Conservation (phyloP, 495 filamentous ascomycete species). For the Lepidopterella palustris region DNA sequence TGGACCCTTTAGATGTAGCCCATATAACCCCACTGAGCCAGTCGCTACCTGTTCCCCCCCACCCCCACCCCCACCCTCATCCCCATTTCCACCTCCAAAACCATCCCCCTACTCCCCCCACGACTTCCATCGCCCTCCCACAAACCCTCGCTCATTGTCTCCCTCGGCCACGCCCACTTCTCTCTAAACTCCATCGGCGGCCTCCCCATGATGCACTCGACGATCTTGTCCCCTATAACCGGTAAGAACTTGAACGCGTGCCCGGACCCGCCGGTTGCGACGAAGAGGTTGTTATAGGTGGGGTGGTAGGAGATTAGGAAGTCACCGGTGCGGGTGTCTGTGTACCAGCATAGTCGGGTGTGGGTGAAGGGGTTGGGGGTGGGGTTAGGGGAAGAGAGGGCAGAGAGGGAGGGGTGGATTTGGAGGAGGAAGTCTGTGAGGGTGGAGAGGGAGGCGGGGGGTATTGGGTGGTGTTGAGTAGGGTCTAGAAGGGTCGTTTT, state of each 20-base stretch:
- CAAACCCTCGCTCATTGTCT: constrained; percentile 35
- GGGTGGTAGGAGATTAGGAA: constrained; percentile 32
- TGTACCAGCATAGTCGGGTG: constrained; percentile 57
- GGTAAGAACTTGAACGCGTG: constrained; percentile 50
- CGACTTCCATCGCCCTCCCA: constrained; percentile 63
- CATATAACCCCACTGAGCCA: too few relatives aligned
- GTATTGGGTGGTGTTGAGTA: constrained; percentile 39
- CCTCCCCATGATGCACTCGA: constrained; percentile 37
- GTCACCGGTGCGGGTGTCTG: constrained; percentile 29
- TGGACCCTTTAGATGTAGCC: too few relatives aligned
- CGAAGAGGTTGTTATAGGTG: constrained; percentile 35
- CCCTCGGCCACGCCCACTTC: constrained; percentile 40
- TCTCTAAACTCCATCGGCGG: constrained; percentile 34
- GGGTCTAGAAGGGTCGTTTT: constrained; percentile 42
- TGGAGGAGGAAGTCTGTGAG: constrained; percentile 55
- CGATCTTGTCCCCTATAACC: constrained; percentile 43
- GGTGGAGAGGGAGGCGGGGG: constrained; percentile 53
- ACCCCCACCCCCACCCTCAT: constrained; percentile 24
- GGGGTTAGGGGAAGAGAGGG: too few relatives aligned
- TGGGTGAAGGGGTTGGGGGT: constrained; percentile 54
- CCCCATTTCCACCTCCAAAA: constrained; percentile 47
- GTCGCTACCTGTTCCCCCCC: neutral
- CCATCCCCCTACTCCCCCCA: constrained; percentile 50
- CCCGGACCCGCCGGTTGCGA: constrained; percentile 47
- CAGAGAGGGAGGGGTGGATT: constrained; percentile 64